These are phyloP conservation scores for Gaeumannomyces tritici DNA, from an alignment of 2,329 filamentous ascomycete genomes.

Conservation along the genomic window DNA sequence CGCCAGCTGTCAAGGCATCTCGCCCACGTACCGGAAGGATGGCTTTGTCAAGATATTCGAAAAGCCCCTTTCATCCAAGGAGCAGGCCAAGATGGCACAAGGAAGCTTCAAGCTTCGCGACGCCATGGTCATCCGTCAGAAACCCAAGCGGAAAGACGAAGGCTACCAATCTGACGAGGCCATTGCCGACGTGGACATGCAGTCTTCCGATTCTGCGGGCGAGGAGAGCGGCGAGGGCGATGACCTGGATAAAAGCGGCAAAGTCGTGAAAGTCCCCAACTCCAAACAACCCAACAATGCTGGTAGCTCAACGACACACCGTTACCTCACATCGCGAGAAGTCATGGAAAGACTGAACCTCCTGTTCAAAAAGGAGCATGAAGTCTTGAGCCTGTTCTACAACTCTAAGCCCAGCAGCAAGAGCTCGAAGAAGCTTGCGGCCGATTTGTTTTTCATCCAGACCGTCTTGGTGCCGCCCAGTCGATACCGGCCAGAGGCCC, in stretches of 20 bases:
- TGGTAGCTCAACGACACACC: conserved; percentile 38
- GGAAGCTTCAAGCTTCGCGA: conserved; percentile 57
- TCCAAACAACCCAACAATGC: conserved; percentile 20
- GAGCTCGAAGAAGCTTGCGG: conserved; percentile 46
- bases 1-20: conserved; percentile 56
- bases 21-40: conserved; percentile 80
- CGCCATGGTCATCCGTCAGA: conserved; percentile 48
- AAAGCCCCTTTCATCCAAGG: conserved; percentile 64
- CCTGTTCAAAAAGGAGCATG: conserved; percentile 80
- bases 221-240: conserved; percentile 34
- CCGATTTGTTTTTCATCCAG: conserved; percentile 92
- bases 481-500: conserved; percentile 78
- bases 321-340: conserved; percentile 75
- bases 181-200: conserved; percentile 53
- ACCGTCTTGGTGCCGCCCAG: conserved; percentile 86
- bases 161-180: conserved; percentile 54
- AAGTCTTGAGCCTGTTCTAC: conserved; percentile 78
- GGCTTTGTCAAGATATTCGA: conserved; percentile 90
- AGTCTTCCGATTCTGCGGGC: conserved; percentile 32
- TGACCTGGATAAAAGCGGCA: conserved; percentile 42
- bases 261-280: conserved; percentile 51
- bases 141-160: conserved; percentile 23
- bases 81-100: conserved; percentile 68
- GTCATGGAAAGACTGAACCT: conserved; percentile 69
- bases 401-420: conserved; percentile 58